phyloP scores from a whole-genome alignment of 768 basidiomycete genomes.

The Phlegmacium glaucopus region DNA sequence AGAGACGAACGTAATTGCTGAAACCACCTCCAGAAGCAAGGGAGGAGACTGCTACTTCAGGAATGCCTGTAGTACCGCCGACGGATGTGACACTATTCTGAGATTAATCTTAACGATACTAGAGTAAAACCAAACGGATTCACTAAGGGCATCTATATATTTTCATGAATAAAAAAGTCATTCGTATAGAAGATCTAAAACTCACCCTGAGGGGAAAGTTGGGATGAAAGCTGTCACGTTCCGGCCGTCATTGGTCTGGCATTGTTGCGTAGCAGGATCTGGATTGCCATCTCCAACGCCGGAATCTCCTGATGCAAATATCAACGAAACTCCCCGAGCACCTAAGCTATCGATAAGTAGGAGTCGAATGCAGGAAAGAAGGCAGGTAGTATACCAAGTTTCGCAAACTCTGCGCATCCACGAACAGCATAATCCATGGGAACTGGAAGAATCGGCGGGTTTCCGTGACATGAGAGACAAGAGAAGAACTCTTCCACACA shows the following conservation, averaged over 20 bases:
- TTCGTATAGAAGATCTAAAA: neutral
- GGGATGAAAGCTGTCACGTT: constrained; percentile 55
- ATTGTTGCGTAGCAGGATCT: constrained; percentile 48
- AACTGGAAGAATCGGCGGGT: constrained; percentile 32
- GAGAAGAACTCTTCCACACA: constrained; percentile 18
- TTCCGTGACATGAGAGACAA: neutral
- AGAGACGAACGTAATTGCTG: constrained; percentile 54
- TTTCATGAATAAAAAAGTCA: neutral
- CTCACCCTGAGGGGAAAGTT: constrained; percentile 55
- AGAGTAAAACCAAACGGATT: constrained; percentile 12
- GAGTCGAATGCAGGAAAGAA: neutral
- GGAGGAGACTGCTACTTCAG: constrained; percentile 50
- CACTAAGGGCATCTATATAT: constrained; percentile 46
- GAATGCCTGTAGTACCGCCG: constrained; percentile 58
- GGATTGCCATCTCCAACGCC: constrained; percentile 66
- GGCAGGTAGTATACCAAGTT: constrained; percentile 38
- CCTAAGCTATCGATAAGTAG: constrained; percentile 30
- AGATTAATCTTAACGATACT: too few species aligned
- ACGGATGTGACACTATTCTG: constrained; percentile 64
- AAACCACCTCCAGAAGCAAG: constrained; percentile 73
- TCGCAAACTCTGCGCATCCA: constrained; percentile 59
- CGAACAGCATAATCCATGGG: constrained; percentile 56
- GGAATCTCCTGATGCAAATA: constrained; percentile 64
- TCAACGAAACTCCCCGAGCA: constrained; percentile 59
- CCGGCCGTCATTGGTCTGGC: constrained; percentile 55